Percentiles rank a stretch among this genome's conserved stretches.
phyloP scores from a whole-genome alignment of 2,329 filamentous ascomycete genomes.

The Ploettnerulaceae sp. region DNA sequence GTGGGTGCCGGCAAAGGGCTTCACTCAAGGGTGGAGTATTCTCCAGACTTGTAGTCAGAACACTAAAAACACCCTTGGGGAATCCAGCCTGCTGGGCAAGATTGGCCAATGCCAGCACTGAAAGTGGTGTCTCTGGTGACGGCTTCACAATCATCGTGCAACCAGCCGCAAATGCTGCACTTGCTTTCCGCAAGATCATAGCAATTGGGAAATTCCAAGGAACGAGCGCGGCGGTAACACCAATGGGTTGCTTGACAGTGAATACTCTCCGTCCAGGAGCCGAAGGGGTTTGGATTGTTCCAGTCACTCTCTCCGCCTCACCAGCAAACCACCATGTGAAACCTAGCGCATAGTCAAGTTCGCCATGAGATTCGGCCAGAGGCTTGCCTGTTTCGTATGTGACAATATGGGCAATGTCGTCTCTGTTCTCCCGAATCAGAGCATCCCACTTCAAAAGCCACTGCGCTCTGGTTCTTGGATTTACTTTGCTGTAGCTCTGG shows the following conservation, averaged over 20 bases:
- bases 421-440: constrained; percentile 56
- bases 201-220: constrained; percentile 71
- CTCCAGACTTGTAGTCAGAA: constrained; percentile 54
- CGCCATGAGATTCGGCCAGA: constrained; percentile 45
- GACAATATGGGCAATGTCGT: constrained; percentile 58
- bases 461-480: constrained; percentile 56
- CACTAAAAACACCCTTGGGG: constrained; percentile 54
- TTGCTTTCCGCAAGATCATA: constrained; percentile 62
- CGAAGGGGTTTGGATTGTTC: constrained; percentile 54
- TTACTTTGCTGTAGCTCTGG: constrained; percentile 52
- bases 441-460: constrained; percentile 61
- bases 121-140: constrained; percentile 61
- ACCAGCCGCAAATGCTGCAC: constrained; percentile 64
- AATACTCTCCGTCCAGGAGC: constrained; percentile 60
- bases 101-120: constrained; percentile 48
- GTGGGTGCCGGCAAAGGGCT: constrained; percentile 50
- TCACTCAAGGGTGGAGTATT: constrained; percentile 51
- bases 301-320: constrained; percentile 58
- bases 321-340: constrained; percentile 54
- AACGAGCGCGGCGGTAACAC: constrained; percentile 62
- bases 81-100: constrained; percentile 52
- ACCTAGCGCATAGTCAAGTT: constrained; percentile 48
- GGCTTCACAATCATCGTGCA: constrained; percentile 73
- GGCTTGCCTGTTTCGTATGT: constrained; percentile 56
- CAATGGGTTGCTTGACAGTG: constrained; percentile 70